Base-by-base conservation (phyloP, 768 basidiomycete genomes). In the Tulasnella sp. region DNA sequence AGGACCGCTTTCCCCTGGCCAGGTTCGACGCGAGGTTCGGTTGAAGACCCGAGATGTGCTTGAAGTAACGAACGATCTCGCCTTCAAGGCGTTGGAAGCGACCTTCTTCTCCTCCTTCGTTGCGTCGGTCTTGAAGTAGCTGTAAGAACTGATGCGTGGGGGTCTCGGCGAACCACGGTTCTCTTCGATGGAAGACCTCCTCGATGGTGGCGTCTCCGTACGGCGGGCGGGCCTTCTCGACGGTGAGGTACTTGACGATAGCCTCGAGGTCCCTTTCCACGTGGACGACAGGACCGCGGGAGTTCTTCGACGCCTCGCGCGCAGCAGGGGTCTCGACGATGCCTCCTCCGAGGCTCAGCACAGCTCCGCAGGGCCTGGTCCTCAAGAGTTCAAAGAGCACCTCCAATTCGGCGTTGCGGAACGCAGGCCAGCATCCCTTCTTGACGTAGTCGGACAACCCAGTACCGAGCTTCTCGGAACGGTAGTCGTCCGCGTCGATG, bases 301-400 rank as follows among this genome's bases (percentile, higher is more conserved):
- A 82, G 37, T 80, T 80, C 79, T 88, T 85, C 73, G 98, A 83
- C 4, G 92, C 77, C 19, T 90, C 83, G 36, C 95, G 84, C 14
- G 93, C 90, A 47, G 83, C 85, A 0, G 88, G 84, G 0, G 88
- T 91, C 80, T 99, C 96, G 36, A 98, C 93, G 72, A 98, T 88
- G 0, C 96, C 96, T 3, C 97, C 97, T 3, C 97, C 96, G 22
- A 97, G 87, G 75, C 91, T 94, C 79, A 98, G 86, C 69, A 98
- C 84, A 79, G 94, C 88, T 19, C 84, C 84, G 5, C 84, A 81
- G 47, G 84, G 81, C 67, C 86, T 83, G 14, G 83, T 81, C 19
- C 80, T 77, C 44, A 96, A 82, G 44, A 97, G 83, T 44, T 91
- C 87, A 35, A 85, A 80, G 12, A 98, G 83, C 67, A 90, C 83